These are phyloP conservation scores for Leavenworthia alabamica DNA, from an alignment of 345 rosid genomes.

Conservation along the genomic window DNA sequence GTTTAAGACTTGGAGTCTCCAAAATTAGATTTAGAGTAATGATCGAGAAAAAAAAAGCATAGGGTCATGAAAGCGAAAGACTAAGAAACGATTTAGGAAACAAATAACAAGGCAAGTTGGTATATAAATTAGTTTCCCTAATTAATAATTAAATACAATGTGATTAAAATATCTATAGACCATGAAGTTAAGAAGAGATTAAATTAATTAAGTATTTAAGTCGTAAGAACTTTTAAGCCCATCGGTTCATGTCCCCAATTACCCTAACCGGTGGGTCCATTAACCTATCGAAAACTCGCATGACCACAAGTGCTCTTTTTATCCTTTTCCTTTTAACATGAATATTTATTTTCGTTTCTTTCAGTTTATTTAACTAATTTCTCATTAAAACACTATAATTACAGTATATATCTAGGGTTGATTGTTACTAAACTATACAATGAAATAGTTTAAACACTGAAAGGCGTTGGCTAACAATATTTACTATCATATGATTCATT, in stretches of 20 bases:
- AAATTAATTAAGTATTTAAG: slow-evolving; percentile 3
- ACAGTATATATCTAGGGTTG: no score
- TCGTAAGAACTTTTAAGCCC: slow-evolving; percentile 34
- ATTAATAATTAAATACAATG: not conserved
- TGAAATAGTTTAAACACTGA: no score
- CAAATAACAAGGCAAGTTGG: slow-evolving; percentile 13
- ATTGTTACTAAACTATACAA: no score
- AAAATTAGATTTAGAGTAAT: not conserved
- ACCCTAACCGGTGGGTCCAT: slow-evolving; percentile 29
- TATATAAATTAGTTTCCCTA: slow-evolving; percentile 2
- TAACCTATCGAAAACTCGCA: slow-evolving; percentile 10
- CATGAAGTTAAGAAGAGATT: slow-evolving; percentile 18
- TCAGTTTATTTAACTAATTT: not conserved
- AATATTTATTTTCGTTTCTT: not conserved
- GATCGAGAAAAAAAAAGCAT: not conserved
- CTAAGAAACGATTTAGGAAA: not conserved
- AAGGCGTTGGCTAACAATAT: no score
- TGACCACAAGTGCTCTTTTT: slow-evolving; percentile 11
- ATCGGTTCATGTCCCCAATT: slow-evolving; percentile 30
- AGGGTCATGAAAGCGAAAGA: not conserved
- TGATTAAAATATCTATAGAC: slow-evolving; percentile 19
- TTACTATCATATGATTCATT: no score
- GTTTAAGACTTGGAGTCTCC: not conserved
- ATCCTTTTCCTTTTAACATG: not conserved
- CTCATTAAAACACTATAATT: not conserved